Percentiles rank a stretch among this genome's conserved stretches.
phyloP scores from a whole-genome alignment of 2,329 filamentous ascomycete genomes.

The Gaeumannomyces sp. region DNA sequence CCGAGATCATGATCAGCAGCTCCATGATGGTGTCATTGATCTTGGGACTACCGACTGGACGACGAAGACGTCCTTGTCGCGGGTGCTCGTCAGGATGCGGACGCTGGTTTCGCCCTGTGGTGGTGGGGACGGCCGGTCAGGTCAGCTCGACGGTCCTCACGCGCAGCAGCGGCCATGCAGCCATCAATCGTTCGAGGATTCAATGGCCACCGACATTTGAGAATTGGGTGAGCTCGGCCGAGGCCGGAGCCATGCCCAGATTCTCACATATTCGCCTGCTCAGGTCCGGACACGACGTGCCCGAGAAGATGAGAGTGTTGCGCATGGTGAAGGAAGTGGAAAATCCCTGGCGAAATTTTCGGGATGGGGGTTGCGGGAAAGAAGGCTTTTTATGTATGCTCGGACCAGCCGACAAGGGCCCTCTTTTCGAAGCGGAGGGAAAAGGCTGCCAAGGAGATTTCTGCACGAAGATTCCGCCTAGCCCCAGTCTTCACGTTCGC shows the following conservation, averaged over 20 bases:
- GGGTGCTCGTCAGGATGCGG: constrained; percentile 67
- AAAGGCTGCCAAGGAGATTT: not conserved
- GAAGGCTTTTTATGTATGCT: constrained; percentile 10
- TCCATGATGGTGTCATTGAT: constrained; percentile 99
- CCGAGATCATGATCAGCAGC: constrained; percentile 97
- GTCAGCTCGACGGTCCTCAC: constrained; percentile 18
- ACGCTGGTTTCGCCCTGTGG: constrained; percentile 62
- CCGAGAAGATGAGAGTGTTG: constrained; percentile 62
- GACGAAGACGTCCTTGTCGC: constrained; percentile 98
- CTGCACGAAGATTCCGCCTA: not conserved
- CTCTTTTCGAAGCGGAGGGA: not conserved
- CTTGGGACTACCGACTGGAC: constrained; percentile 93
- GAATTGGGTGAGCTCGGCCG: constrained; percentile 63
- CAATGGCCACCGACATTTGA: constrained; percentile 45
- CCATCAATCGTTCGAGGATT: not conserved
- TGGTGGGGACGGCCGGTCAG: constrained; percentile 20
- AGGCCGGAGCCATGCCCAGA: constrained; percentile 57
- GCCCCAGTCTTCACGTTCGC: not conserved
- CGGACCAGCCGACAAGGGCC: constrained; percentile 7
- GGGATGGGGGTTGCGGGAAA: constrained; percentile 11
- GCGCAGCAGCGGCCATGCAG: not conserved
- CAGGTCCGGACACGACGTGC: constrained; percentile 60
- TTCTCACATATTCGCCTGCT: constrained; percentile 62
- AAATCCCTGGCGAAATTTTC: constrained; percentile 8
- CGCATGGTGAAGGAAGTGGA: constrained; percentile 15